Conservation (phyloP, 305 asterid species). For the Rubia tinctorum region DNA sequence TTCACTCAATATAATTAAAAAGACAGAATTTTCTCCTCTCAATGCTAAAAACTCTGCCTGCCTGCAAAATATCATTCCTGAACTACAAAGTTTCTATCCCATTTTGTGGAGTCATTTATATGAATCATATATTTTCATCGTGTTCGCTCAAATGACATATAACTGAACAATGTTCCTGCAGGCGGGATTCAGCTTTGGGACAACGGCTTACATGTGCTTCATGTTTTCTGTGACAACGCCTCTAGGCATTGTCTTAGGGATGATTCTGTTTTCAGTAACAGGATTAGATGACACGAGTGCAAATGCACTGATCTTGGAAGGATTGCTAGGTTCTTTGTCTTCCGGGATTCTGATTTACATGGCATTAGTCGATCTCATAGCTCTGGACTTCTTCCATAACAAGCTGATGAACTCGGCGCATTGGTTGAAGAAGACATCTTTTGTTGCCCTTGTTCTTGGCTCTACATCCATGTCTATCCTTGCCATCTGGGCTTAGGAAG, state of each 20-base stretch:
- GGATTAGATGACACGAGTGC: slow-evolving; percentile 39
- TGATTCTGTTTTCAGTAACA: slow-evolving; percentile 33
- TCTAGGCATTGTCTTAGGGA: slow-evolving; percentile 35
- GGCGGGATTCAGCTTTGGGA: slow-evolving; percentile 39
- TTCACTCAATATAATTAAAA: neutral
- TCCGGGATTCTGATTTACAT: slow-evolving; percentile 41
- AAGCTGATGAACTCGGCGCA: slow-evolving; percentile 34
- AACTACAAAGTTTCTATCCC: too few relatives aligned
- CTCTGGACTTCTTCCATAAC: slow-evolving; percentile 43
- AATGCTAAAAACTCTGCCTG: neutral
- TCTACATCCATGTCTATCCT: slow-evolving; percentile 42
- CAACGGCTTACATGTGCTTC: slow-evolving; percentile 37
- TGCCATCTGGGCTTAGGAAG: slow-evolving; percentile 40
- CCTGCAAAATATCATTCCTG: neutral
- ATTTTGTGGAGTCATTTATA: too few relatives aligned
- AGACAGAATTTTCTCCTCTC: neutral
- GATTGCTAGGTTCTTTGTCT: slow-evolving; percentile 35
- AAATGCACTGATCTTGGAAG: slow-evolving; percentile 38
- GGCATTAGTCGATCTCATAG: slow-evolving; percentile 42
- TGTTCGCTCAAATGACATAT: too few relatives aligned
- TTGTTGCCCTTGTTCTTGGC: slow-evolving; percentile 37
- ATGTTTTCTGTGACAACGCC: slow-evolving; percentile 45
- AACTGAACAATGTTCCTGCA: slow-evolving; percentile 3
- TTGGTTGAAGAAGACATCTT: slow-evolving; percentile 34
- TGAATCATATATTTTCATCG: too few relatives aligned